Percentiles rank a stretch among this genome's conserved stretches.
Conservation (phyloP, 2,329 filamentous ascomycete species). For the Monosporascus sp. region DNA sequence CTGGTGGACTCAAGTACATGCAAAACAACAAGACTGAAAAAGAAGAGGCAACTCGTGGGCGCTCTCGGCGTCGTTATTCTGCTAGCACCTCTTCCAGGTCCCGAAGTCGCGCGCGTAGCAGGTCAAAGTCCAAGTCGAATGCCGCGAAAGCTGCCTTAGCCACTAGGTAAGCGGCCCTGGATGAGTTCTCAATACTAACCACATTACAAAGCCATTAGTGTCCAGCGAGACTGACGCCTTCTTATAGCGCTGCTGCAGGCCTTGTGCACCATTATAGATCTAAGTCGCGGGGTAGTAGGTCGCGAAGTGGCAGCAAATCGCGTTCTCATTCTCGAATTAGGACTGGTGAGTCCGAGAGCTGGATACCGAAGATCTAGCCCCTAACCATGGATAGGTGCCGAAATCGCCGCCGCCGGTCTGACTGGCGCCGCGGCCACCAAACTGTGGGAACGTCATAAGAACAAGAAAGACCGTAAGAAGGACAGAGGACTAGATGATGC, state of each 20-base stretch:
- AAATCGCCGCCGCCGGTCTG: conserved; percentile 55
- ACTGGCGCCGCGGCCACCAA: conserved; percentile 57
- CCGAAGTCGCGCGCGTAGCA: conserved; percentile 36
- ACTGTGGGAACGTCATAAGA: conserved; percentile 54
- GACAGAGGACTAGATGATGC: conserved; percentile 29
- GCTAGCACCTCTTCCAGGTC: conserved; percentile 40
- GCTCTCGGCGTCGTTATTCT: conserved; percentile 44
- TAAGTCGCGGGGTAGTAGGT: conserved; percentile 32
- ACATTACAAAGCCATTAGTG: neutral
- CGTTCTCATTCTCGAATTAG: conserved; percentile 34
- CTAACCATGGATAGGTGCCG: conserved; percentile 33
- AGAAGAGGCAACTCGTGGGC: conserved; percentile 52
- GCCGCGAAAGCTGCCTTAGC: conserved; percentile 53
- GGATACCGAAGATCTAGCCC: neutral
- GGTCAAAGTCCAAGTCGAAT: conserved; percentile 15
- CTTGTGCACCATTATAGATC: conserved; percentile 54
- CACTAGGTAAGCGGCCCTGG: conserved; percentile 31
- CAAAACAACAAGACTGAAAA: conserved; percentile 55
- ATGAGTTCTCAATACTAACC: neutral
- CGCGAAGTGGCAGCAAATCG: conserved; percentile 20
- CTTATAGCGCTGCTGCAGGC: conserved; percentile 45
- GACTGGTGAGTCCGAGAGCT: conserved; percentile 31
- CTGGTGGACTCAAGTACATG: conserved; percentile 60
- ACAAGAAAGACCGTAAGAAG: conserved; percentile 49
- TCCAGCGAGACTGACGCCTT: conserved; percentile 7